Evolutionary conservation across 2,329 filamentous ascomycete genomes (phyloP).

Genomic region (Cadophora luteo-olivacea): DNA sequence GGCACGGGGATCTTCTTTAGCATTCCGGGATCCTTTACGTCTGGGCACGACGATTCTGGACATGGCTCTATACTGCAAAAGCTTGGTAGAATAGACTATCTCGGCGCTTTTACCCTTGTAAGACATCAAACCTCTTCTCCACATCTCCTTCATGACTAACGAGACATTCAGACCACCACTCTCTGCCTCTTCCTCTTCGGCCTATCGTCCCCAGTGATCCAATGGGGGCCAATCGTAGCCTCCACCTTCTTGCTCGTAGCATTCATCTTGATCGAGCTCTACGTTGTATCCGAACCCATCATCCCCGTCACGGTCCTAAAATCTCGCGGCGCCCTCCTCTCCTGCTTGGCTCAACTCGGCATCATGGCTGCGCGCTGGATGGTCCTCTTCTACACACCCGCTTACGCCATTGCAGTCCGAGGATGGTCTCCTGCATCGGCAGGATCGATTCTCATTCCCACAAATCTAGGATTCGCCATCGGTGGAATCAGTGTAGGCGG

Average conservation of each 20-base stretch:
- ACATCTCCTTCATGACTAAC: constrained; percentile 28
- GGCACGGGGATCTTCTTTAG: constrained; percentile 69
- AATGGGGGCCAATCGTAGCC: constrained; percentile 63
- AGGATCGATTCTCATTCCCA: constrained; percentile 80
- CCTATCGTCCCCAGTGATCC: constrained; percentile 68
- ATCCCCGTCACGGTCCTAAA: constrained; percentile 74
- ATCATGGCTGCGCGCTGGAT: constrained; percentile 84
- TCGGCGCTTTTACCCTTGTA: constrained; percentile 72
- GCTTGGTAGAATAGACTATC: constrained; percentile 74
- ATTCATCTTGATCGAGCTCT: constrained; percentile 69
- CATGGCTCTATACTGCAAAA: constrained; percentile 55
- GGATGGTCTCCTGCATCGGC: constrained; percentile 72
- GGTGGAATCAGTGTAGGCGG: constrained; percentile 77
- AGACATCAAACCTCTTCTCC: constrained; percentile 34
- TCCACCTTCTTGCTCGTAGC: constrained; percentile 58
- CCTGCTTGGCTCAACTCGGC: constrained; percentile 75
- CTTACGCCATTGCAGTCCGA: constrained; percentile 79
- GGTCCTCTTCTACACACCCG: constrained; percentile 80
- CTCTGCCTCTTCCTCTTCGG: constrained; percentile 77
- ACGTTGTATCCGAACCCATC: constrained; percentile 71
- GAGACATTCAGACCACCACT: constrained; percentile 58
- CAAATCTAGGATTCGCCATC: constrained; percentile 78
- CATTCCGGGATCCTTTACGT: constrained; percentile 59
- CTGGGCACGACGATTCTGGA: constrained; percentile 44
- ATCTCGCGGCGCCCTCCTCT: constrained; percentile 73